Percentiles rank a stretch among this genome's conserved stretches.
These are phyloP conservation scores for Hyphochytrium catenoides DNA, from an alignment of 352 stramenopile genomes.

Conservation along the genomic window DNA sequence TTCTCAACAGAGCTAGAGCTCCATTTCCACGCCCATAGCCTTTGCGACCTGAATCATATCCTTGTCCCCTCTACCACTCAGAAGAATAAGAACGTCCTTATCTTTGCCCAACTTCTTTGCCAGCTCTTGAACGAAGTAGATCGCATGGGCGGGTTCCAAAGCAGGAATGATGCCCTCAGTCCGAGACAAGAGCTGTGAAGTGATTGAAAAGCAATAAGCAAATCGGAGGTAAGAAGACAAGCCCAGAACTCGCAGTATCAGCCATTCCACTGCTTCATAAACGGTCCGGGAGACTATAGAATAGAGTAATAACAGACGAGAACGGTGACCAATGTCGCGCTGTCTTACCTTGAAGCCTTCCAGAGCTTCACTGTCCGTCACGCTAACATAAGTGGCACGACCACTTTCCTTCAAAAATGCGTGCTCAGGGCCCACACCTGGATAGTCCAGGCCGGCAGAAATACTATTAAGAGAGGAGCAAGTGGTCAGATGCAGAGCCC, in stretches of 20 bases:
- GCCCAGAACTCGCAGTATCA: too few species aligned
- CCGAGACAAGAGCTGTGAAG: conserved; percentile 76
- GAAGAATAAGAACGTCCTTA: conserved; percentile 89
- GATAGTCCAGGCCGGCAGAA: conserved; percentile 90
- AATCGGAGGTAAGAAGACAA: too few species aligned
- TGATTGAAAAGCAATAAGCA: too few species aligned
- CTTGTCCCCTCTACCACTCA: conserved; percentile 94
- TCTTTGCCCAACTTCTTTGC: conserved; percentile 56
- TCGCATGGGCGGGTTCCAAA: conserved; percentile 84
- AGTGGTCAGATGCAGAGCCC: too few species aligned
- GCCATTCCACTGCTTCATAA: too few species aligned
- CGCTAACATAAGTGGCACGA: conserved; percentile 80
- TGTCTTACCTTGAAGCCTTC: too few species aligned
- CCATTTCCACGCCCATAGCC: conserved; percentile 75
- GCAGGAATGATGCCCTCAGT: conserved; percentile 95
- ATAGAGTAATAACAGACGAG: too few species aligned
- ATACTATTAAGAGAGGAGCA: too few species aligned
- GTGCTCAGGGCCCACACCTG: conserved; percentile 89
- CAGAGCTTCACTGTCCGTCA: conserved; percentile 88
- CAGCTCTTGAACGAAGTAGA: conserved; percentile 80
- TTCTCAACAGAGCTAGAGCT: too few species aligned
- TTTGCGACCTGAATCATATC: conserved; percentile 95
- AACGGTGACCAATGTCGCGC: too few species aligned
- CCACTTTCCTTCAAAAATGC: conserved; percentile 86
- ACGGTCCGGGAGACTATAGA: too few species aligned